Conservation (phyloP, 2,329 filamentous ascomycete genomes). For the Endothia cerciana region DNA sequence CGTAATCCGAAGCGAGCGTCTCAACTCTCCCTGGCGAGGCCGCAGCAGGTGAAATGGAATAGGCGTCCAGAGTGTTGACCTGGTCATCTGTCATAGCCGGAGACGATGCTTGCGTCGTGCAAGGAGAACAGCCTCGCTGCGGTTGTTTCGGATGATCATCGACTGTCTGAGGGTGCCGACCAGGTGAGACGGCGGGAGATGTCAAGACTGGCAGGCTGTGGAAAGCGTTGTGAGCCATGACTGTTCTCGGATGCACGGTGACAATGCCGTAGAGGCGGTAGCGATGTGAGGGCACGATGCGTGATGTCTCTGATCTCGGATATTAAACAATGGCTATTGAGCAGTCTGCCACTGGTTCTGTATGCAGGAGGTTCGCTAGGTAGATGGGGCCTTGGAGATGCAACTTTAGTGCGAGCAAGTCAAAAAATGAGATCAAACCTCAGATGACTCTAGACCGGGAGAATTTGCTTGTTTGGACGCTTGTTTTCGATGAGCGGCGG, state of each 20-base stretch:
- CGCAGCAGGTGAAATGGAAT: not conserved
- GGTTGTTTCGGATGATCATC: constrained; percentile 24
- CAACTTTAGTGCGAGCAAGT: constrained; percentile 18
- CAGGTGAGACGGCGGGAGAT: constrained; percentile 6
- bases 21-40: not conserved
- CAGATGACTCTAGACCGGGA: constrained; percentile 2
- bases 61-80: not conserved
- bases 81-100: constrained; percentile 15
- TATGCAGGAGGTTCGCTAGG: not conserved
- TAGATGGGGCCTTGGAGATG: constrained; percentile 12
- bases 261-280: constrained; percentile 5
- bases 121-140: constrained; percentile 23
- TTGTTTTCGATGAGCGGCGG: constrained; percentile 25
- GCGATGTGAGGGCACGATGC: constrained; percentile 6
- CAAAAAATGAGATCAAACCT: constrained; percentile 20
- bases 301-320: constrained; percentile 21
- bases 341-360: not conserved
- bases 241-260: not conserved
- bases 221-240: constrained; percentile 15
- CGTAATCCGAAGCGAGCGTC: not conserved
- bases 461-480: constrained; percentile 26
- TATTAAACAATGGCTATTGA: constrained; percentile 29
- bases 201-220: constrained; percentile 7
- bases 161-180: constrained; percentile 13
- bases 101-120: constrained; percentile 27